Conservation (phyloP, 306 rosid species). For the Pterocarpus santalinus region DNA sequence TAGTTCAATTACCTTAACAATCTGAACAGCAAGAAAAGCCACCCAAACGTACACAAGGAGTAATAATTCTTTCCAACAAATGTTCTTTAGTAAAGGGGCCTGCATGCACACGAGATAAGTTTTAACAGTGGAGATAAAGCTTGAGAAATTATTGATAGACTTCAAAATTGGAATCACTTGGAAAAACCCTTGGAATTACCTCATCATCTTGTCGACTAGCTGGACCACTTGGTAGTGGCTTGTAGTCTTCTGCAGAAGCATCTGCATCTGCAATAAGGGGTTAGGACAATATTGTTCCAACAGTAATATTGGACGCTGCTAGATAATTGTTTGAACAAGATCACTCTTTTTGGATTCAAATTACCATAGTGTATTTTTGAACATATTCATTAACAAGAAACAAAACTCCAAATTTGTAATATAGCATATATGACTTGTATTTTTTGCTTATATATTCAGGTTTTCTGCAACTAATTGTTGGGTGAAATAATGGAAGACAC, state of each 20-base stretch:
- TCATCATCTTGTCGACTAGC: slow-evolving; percentile 62
- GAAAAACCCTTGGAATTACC: slow-evolving; percentile 56
- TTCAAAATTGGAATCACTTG: neutral
- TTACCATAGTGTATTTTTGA: neutral
- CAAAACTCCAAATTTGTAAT: too few relatives aligned
- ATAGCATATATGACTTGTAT: neutral
- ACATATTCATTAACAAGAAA: too few relatives aligned
- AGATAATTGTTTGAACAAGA: too few relatives aligned
- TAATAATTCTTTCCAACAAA: slow-evolving; percentile 72
- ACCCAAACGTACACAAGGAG: slow-evolving; percentile 81
- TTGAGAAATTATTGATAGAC: slow-evolving; percentile 19
- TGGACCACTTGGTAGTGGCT: slow-evolving; percentile 69
- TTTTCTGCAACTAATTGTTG: too few relatives aligned
- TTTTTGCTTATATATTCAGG: too few relatives aligned
- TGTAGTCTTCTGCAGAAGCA: slow-evolving; percentile 67
- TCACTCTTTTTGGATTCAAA: too few relatives aligned
- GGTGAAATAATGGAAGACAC: too few relatives aligned
- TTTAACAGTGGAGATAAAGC: slow-evolving; percentile 1
- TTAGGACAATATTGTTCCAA: slow-evolving; percentile 6
- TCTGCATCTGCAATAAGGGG: slow-evolving; percentile 60
- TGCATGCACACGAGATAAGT: slow-evolving; percentile 46
- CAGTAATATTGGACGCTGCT: too few relatives aligned
- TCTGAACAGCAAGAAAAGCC: slow-evolving; percentile 79
- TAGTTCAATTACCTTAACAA: slow-evolving; percentile 66
- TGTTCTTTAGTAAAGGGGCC: slow-evolving; percentile 63